Evolutionary conservation across 176 grass and related monocot species (phyloP).

Genomic region (Phoenix dactylifera): DNA sequence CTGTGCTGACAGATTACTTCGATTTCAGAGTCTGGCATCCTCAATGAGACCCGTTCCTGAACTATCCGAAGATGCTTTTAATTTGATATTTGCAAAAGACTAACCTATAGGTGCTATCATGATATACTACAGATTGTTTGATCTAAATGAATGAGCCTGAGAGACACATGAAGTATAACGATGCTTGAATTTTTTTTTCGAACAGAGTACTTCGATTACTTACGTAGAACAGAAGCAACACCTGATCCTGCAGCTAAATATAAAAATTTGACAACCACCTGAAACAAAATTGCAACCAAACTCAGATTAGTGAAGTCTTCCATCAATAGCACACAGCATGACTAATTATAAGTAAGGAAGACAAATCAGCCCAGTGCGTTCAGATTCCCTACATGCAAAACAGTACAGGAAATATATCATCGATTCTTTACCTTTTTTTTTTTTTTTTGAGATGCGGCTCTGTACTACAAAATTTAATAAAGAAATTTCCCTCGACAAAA

Average conservation of each 20-base stretch:
- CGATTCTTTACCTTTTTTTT: too few relatives aligned
- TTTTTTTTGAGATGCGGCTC: too few relatives aligned
- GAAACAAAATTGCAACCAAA: constrained; percentile 19
- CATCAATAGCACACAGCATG: not conserved
- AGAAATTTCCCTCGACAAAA: too few relatives aligned
- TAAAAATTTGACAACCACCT: constrained; percentile 56
- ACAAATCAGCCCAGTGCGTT: not conserved
- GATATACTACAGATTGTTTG: not conserved
- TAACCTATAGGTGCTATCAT: too few relatives aligned
- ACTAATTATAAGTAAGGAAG: not conserved
- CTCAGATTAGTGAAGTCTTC: constrained; percentile 4
- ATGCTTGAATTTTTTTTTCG: not conserved
- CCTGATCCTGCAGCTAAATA: constrained; percentile 43
- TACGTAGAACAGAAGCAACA: constrained; percentile 51
- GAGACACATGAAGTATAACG: not conserved
- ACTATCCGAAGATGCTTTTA: too few relatives aligned
- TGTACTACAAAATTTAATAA: too few relatives aligned
- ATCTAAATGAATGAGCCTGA: not conserved
- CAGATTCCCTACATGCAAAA: too few relatives aligned
- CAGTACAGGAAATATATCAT: too few relatives aligned
- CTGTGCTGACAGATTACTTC: too few relatives aligned
- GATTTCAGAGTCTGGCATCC: too few relatives aligned
- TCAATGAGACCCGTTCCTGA: too few relatives aligned
- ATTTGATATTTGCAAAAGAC: too few relatives aligned
- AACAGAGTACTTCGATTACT: constrained; percentile 15